Percentiles rank a stretch among this genome's conserved stretches.
phyloP scores from a whole-genome alignment of 768 basidiomycete genomes.

The Crassisporium funariophilum region DNA sequence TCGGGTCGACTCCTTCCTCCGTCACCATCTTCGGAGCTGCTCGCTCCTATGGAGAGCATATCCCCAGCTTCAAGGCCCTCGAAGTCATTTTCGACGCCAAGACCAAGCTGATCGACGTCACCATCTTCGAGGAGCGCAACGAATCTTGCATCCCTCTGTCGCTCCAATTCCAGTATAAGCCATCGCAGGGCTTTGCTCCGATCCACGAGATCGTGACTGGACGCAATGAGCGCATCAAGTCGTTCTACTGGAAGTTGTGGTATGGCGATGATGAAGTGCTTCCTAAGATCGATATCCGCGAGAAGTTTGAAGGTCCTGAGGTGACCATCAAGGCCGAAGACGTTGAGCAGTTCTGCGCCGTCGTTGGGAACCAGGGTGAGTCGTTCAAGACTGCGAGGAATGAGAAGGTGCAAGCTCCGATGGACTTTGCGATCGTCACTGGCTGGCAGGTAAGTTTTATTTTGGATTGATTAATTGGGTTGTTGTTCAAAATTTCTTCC shows the following conservation, averaged over 20 bases:
- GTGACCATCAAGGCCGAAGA: constrained; percentile 75
- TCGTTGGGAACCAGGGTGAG: constrained; percentile 93
- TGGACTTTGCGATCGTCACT: constrained; percentile 98
- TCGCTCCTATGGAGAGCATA: constrained; percentile 77
- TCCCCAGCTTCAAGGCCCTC: constrained; percentile 78
- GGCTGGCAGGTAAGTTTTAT: constrained; percentile 86
- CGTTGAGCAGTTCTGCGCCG: constrained; percentile 87
- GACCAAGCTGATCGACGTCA: constrained; percentile 64
- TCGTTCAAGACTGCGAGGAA: constrained; percentile 81
- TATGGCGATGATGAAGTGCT: constrained; percentile 84
- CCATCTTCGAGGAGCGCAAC: constrained; percentile 81
- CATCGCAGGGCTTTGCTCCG: constrained; percentile 85
- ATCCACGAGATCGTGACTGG: constrained; percentile 87
- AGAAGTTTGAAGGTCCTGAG: constrained; percentile 85
- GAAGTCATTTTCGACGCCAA: constrained; percentile 63
- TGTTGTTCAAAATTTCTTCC: constrained; percentile 9
- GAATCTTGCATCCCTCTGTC: constrained; percentile 76
- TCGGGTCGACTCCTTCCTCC: constrained; percentile 51
- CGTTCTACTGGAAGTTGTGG: constrained; percentile 99
- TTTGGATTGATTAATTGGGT: neutral
- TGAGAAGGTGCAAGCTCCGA: constrained; percentile 79
- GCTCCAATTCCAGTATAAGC: constrained; percentile 85
- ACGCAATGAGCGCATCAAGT: constrained; percentile 90
- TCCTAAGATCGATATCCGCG: constrained; percentile 77
- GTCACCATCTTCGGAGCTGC: constrained; percentile 76